phyloP scores from a whole-genome alignment of 371 early-diverging fungal species.

The Basidiobolus meristosporus region DNA sequence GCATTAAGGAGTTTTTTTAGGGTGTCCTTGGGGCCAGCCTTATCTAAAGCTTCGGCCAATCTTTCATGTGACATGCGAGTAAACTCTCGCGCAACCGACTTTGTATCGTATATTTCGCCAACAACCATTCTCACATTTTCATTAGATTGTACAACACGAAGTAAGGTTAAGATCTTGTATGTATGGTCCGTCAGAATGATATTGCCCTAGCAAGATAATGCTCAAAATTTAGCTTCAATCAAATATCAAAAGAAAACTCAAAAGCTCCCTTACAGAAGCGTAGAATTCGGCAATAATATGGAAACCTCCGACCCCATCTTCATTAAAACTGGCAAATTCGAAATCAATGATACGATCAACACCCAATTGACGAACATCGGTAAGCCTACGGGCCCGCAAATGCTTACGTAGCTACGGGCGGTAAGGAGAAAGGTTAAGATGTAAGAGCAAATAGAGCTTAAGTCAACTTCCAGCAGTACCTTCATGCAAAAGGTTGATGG shows the following conservation, averaged over 20 bases:
- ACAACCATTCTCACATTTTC: constrained; percentile 56
- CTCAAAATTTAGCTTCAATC: neutral
- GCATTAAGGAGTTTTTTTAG: constrained; percentile 58
- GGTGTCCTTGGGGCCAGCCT: constrained; percentile 48
- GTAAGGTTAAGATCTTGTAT: constrained; percentile 60
- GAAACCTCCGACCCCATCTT: constrained; percentile 29
- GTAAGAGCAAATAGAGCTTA: neutral
- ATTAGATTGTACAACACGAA: constrained; percentile 72
- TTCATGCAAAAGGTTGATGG: constrained; percentile 82
- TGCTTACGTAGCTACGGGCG: constrained; percentile 63
- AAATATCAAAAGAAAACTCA: neutral
- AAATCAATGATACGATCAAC: constrained; percentile 86
- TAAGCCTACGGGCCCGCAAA: constrained; percentile 62
- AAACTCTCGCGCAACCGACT: constrained; percentile 28
- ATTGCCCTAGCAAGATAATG: constrained; percentile 45
- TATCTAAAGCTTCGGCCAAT: constrained; percentile 22
- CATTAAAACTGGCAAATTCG: constrained; percentile 57
- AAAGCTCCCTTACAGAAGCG: constrained; percentile 33
- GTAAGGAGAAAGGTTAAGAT: neutral
- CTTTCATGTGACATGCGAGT: constrained; percentile 29
- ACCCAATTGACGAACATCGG: constrained; percentile 69
- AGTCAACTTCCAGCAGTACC: constrained; percentile 9
- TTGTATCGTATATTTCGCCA: constrained; percentile 50
- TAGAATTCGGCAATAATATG: constrained; percentile 92
- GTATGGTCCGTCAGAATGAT: constrained; percentile 84